Evolutionary conservation across 371 early-diverging fungal species (phyloP).

Genomic region (Batrachochytrium dendrobatidis): DNA sequence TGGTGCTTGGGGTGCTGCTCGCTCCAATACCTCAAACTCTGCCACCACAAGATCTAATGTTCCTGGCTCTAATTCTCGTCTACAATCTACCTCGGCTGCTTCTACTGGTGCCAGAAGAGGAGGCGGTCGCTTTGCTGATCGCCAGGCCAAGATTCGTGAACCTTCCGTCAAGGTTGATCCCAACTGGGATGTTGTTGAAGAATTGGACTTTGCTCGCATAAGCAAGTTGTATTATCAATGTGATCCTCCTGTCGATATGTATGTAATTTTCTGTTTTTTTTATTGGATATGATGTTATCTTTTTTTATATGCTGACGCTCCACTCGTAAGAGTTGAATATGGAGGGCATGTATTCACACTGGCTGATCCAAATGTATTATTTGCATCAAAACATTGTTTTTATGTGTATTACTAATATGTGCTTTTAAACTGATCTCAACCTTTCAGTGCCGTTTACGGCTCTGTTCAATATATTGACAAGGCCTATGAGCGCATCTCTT

Average conservation of each 20-base stretch:
- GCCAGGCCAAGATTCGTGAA: constrained; percentile 55
- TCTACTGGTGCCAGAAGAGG: background rate
- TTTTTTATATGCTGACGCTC: constrained; percentile 15
- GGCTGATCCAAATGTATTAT: constrained; percentile 24
- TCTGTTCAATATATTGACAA: constrained; percentile 71
- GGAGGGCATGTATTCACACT: constrained; percentile 37
- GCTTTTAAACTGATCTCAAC: background rate
- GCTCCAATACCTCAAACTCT: too few relatives aligned
- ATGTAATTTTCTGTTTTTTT: constrained; percentile 26
- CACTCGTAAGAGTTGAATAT: constrained; percentile 5
- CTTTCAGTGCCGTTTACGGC: constrained; percentile 54
- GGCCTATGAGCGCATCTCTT: constrained; percentile 74
- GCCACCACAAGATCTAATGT: too few relatives aligned
- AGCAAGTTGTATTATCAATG: constrained; percentile 73
- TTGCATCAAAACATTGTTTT: background rate
- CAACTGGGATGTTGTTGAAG: constrained; percentile 91
- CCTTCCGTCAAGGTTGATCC: constrained; percentile 79
- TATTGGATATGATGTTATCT: constrained; percentile 4
- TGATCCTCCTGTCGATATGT: constrained; percentile 69
- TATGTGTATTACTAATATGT: background rate
- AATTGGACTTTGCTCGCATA: constrained; percentile 86
- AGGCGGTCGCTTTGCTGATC: constrained; percentile 25
- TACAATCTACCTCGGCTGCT: background rate
- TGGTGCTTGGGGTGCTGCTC: constrained; percentile 4
- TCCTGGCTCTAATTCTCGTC: background rate